Evolutionary conservation across 2,329 filamentous ascomycete species (phyloP).

Genomic region (Penicillium nordicum): DNA sequence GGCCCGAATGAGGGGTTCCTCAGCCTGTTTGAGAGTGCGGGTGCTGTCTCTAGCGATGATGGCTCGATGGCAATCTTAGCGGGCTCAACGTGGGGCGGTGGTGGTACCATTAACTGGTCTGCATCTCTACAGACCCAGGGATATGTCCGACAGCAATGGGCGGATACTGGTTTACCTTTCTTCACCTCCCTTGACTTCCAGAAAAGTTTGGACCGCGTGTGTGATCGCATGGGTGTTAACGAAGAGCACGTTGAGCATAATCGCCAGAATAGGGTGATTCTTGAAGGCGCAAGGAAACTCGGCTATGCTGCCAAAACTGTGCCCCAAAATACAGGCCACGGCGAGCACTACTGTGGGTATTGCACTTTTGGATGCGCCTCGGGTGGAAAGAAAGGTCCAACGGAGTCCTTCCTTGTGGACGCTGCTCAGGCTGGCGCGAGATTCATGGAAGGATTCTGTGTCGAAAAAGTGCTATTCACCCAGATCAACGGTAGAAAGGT

Average conservation of each 20-base stretch:
- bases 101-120: conserved; percentile 85
- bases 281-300: conserved; percentile 70
- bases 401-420: conserved; percentile 72
- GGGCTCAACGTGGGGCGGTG: conserved; percentile 76
- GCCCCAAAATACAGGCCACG: conserved; percentile 74
- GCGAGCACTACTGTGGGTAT: conserved; percentile 70
- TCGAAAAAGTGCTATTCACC: conserved; percentile 68
- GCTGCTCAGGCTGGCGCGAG: conserved; percentile 71
- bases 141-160: conserved; percentile 79
- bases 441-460: conserved; percentile 80
- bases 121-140: conserved; percentile 66
- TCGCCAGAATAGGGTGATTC: conserved; percentile 64
- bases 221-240: conserved; percentile 71
- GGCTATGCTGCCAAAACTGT: conserved; percentile 68
- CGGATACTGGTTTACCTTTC: conserved; percentile 63
- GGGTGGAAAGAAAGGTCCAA: conserved; percentile 74
- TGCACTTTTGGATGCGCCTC: conserved; percentile 60
- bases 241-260: conserved; percentile 68
- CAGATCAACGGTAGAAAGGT: conserved; percentile 49
- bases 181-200: conserved; percentile 74
- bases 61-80: conserved; percentile 60
- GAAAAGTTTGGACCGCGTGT: conserved; percentile 74
- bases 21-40: conserved; percentile 68
- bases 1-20: conserved; percentile 55
- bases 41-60: conserved; percentile 56